Conservation (phyloP, 2,329 filamentous ascomycete species). For the Periconia digitata region DNA sequence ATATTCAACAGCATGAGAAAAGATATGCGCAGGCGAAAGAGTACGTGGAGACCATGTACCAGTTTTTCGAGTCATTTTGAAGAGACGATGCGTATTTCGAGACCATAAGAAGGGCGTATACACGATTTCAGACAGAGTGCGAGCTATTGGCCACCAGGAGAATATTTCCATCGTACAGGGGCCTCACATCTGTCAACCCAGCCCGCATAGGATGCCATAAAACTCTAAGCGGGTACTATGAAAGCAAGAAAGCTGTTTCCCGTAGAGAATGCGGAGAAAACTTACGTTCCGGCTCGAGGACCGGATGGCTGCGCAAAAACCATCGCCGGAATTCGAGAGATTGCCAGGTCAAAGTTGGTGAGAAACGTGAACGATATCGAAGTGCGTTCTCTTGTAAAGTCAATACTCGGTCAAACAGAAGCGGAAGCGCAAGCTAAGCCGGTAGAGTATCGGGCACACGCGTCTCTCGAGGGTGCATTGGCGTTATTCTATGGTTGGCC, state of each 20-base stretch:
- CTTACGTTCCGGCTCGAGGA: constrained; percentile 68
- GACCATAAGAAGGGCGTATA: constrained; percentile 63
- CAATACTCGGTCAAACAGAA: constrained; percentile 65
- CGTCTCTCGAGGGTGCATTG: constrained; percentile 65
- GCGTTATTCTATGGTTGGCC: constrained; percentile 77
- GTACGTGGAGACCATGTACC: constrained; percentile 70
- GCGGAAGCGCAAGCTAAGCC: constrained; percentile 68
- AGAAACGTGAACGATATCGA: constrained; percentile 65
- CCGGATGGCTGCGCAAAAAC: constrained; percentile 63
- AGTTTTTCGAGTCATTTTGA: constrained; percentile 69
- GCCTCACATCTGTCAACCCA: constrained; percentile 66
- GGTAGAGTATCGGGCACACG: constrained; percentile 62
- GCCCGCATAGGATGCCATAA: constrained; percentile 68
- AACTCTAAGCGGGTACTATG: constrained; percentile 69
- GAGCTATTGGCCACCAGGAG: constrained; percentile 68
- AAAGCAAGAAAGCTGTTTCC: constrained; percentile 67
- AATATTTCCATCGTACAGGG: constrained; percentile 65
- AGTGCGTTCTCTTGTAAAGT: constrained; percentile 66
- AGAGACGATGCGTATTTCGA: constrained; percentile 63
- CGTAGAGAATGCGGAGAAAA: constrained; percentile 69
- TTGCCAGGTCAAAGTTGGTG: constrained; percentile 56
- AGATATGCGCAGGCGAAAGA: constrained; percentile 70
- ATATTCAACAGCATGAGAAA: constrained; percentile 59
- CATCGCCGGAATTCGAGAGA: constrained; percentile 63
- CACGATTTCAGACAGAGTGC: constrained; percentile 59